Conservation (phyloP, 345 rosid genomes). For the Raphanus raphanistrum region DNA sequence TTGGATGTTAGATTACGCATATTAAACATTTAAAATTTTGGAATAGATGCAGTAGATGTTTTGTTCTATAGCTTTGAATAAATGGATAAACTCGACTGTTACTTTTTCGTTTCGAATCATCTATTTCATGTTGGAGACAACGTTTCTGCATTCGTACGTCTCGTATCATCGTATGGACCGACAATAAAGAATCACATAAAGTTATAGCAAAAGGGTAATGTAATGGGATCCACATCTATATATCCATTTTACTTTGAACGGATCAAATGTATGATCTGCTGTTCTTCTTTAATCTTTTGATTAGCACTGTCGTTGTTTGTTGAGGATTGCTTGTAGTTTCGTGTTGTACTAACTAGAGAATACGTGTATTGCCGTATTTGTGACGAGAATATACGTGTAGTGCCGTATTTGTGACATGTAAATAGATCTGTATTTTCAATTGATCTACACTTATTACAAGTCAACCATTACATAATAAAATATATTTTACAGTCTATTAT, state of each 20-base stretch:
- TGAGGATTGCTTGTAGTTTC: slow-evolving; percentile 15
- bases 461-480: slow-evolving; percentile 1
- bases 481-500: neutral
- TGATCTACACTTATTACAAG: neutral
- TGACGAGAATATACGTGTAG: neutral
- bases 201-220: slow-evolving; percentile 1
- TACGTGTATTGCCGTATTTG: slow-evolving; percentile 15
- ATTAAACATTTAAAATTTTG: no score
- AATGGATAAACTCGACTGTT: neutral
- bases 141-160: neutral
- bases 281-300: neutral
- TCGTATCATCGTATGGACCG: neutral
- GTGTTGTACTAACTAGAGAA: slow-evolving; percentile 9
- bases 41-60: no score
- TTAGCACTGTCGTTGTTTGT: slow-evolving; percentile 11
- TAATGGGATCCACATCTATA: slow-evolving; percentile 25
- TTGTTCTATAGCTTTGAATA: neutral
- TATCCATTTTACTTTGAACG: slow-evolving; percentile 3
- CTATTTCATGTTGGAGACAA: neutral
- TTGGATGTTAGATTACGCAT: no score
- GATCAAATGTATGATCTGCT: slow-evolving; percentile 24
- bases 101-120: neutral
- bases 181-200: neutral
- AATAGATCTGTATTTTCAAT: neutral
- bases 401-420: neutral